These are phyloP conservation scores for Yamadazyma atmosphaerica DNA, from an alignment of 1,139 yeast species.

Conservation along the genomic window DNA sequence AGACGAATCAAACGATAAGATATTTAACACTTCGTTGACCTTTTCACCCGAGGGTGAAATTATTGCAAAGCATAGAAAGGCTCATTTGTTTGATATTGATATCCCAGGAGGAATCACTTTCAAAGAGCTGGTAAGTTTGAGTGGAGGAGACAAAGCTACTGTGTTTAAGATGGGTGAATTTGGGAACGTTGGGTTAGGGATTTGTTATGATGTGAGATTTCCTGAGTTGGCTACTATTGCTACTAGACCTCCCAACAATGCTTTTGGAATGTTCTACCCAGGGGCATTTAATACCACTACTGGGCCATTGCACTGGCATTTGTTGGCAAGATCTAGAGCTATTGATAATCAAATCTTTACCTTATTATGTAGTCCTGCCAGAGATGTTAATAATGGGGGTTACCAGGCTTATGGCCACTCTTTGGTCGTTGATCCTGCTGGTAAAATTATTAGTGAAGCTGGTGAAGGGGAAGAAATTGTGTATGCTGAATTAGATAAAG, in stretches of 20 bases:
- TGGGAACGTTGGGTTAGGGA: conserved; percentile 85
- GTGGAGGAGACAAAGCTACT: conserved; percentile 81
- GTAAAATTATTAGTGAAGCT: conserved; percentile 79
- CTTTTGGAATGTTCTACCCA: conserved; percentile 91
- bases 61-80: conserved; percentile 85
- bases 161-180: conserved; percentile 65
- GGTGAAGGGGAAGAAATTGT: conserved; percentile 82
- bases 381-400: conserved; percentile 62
- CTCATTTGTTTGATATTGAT: conserved; percentile 86
- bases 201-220: conserved; percentile 90
- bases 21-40: conserved; percentile 82
- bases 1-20: conserved; percentile 47
- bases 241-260: conserved; percentile 62
- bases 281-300: conserved; percentile 96
- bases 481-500: conserved; percentile 76
- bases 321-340: conserved; percentile 83
- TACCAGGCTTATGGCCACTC: conserved; percentile 96
- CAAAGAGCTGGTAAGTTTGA: conserved; percentile 73
- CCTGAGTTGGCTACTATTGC: conserved; percentile 87
- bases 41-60: conserved; percentile 70
- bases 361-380: conserved; percentile 83
- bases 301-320: conserved; percentile 93
- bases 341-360: conserved; percentile 86
- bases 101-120: conserved; percentile 88
- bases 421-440: conserved; percentile 81